phyloP scores from a whole-genome alignment of 371 early-diverging fungal genomes.

The Rhizopus delemar region DNA sequence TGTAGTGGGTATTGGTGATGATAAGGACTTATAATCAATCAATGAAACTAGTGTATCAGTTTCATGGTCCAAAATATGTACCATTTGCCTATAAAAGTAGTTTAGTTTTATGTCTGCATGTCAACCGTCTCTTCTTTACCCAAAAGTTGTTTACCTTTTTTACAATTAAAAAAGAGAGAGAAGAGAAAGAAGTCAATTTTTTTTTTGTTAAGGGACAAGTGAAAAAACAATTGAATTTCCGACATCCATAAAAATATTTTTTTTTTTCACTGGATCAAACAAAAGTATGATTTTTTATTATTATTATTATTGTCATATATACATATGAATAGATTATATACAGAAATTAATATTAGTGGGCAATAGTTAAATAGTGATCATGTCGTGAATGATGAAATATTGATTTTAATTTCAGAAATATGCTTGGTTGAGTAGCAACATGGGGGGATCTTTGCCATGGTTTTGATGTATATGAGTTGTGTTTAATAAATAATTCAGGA shows the following conservation, averaged over 20 bases:
- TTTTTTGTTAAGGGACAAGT: not conserved
- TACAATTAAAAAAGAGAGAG: not conserved
- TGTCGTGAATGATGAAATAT: slow-evolving; percentile 2
- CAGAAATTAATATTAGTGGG: too few relatives aligned
- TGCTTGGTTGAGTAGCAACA: not conserved
- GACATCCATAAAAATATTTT: not conserved
- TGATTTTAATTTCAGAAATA: slow-evolving; percentile 13
- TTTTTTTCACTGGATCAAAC: not conserved
- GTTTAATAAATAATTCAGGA: slow-evolving; percentile 30
- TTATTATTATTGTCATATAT: too few relatives aligned
- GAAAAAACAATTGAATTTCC: not conserved
- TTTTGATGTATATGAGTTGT: slow-evolving; percentile 11
- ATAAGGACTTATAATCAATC: slow-evolving; percentile 1
- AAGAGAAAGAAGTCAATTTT: not conserved
- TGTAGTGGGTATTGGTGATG: slow-evolving; percentile 1
- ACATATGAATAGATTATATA: not conserved
- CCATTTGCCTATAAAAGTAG: not conserved
- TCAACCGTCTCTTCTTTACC: too few relatives aligned
- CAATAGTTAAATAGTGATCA: too few relatives aligned
- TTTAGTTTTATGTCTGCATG: too few relatives aligned
- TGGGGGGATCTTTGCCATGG: slow-evolving; percentile 44
- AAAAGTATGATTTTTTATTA: too few relatives aligned
- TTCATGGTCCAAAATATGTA: slow-evolving; percentile 3
- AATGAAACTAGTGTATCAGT: slow-evolving; percentile 1
- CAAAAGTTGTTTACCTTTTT: too few relatives aligned